Base-by-base conservation (phyloP, 345 rosid species). In the Durio zibethinus region DNA sequence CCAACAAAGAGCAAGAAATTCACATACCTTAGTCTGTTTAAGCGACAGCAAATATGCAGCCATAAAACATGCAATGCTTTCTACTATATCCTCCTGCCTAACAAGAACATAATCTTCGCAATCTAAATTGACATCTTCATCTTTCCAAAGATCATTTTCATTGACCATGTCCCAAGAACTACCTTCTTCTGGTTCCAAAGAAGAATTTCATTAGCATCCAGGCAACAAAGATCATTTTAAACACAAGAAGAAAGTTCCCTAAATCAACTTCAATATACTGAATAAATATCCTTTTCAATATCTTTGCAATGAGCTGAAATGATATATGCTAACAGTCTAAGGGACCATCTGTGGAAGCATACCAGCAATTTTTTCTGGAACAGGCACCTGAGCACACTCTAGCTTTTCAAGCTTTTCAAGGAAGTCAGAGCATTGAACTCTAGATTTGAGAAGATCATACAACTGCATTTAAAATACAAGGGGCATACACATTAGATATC, bases 41-140 rank as follows among this genome's bases (percentile, higher is more conserved):
- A 91, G 87, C 77, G 99, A 94, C 74, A 87, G 80, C 79, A 96
- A 72, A 86, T 90, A 93, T 36, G 97, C 89, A 76, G 99, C 97
- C 97, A 90, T 90, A 87, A 90, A 96, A 85, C 97, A 89, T 0
- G 99, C 97, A 21, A 96, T 86, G 72, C 97, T 97, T 2, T 96
- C 99, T 38, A 92, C 91, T 83, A 96, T 92, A 86, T 96, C 99
- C 85, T 96, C 99, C 87, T 94, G 88, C 78, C 88, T 90, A 80
- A 96, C 99, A 64, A 94, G 82, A 16, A 94, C 95, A 83, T 91
- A 96, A 76, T 89, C 99, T 62, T 92, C 97, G 64, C 81, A 83
- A 20, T 86, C 87, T 68, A 82, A 83, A 78, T 84, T 88, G 76
- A 56, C 14, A 74, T 36, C 74, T 82, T 84, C 88, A 31, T 80